Evolutionary conservation across 2,329 filamentous ascomycete genomes (phyloP).

Genomic region (Aspergillaceae sp.): DNA sequence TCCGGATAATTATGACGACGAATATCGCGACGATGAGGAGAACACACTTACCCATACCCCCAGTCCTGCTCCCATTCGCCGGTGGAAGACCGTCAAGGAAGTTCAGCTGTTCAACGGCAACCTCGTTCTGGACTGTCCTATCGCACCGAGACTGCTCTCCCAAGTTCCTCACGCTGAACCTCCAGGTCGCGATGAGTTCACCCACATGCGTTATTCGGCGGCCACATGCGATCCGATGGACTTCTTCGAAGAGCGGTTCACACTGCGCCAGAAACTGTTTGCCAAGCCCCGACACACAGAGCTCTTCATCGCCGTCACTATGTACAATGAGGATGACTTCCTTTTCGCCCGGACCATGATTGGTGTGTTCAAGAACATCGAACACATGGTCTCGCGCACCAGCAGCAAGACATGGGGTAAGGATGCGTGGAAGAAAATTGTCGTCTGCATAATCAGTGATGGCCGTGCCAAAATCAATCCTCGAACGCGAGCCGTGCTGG

Average conservation of each 20-base stretch:
- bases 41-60: conserved; percentile 30
- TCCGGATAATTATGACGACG: conserved; percentile 48
- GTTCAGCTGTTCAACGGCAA: conserved; percentile 96
- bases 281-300: conserved; percentile 89
- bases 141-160: conserved; percentile 77
- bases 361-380: conserved; percentile 97
- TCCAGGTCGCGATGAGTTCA: conserved; percentile 72
- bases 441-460: conserved; percentile 94
- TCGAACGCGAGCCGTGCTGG: conserved; percentile 77
- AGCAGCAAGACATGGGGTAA: conserved; percentile 98
- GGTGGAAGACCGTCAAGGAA: conserved; percentile 98
- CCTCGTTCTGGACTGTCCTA: conserved; percentile 90
- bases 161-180: conserved; percentile 74
- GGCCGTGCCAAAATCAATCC: conserved; percentile 96
- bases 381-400: conserved; percentile 90
- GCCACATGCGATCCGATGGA: conserved; percentile 87
- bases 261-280: conserved; percentile 81
- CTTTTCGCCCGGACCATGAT: conserved; percentile 92
- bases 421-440: conserved; percentile 99
- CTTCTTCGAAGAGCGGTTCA: conserved; percentile 84
- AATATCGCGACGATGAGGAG: conserved; percentile 36
- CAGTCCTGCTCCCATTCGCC: conserved; percentile 57
- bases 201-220: conserved; percentile 78
- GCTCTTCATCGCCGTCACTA: conserved; percentile 91
- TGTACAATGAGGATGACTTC: conserved; percentile 99